Conservation (phyloP, 2,329 filamentous ascomycete species). For the Stylonectria norvegica region DNA sequence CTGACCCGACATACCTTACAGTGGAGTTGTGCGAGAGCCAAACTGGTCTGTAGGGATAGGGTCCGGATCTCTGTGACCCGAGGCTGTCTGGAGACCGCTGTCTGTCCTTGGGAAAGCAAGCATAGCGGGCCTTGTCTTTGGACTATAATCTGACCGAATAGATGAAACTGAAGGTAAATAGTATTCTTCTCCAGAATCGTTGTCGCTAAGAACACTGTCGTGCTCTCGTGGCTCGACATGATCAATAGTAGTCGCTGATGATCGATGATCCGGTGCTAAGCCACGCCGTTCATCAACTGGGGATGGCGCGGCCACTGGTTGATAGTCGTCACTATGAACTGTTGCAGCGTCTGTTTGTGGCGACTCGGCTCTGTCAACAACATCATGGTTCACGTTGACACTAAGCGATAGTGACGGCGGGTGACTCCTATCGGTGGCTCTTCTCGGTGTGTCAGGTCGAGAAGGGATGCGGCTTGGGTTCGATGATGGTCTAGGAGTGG, state of each 20-base stretch:
- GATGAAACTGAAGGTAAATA: slow-evolving; percentile 21
- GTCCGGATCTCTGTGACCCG: not conserved
- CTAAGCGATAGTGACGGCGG: too few relatives aligned
- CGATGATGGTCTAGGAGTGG: not conserved
- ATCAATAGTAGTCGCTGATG: not conserved
- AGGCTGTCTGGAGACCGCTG: not conserved
- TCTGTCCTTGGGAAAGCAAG: slow-evolving; percentile 2
- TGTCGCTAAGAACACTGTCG: slow-evolving; percentile 2
- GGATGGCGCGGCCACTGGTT: slow-evolving; percentile 10
- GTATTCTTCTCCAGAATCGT: slow-evolving; percentile 7
- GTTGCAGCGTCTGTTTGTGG: slow-evolving; percentile 32
- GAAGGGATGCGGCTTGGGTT: not conserved
- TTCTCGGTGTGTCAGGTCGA: not conserved
- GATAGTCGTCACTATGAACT: slow-evolving; percentile 37
- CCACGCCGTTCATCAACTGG: not conserved
- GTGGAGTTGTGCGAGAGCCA: not conserved
- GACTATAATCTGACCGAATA: slow-evolving; percentile 8
- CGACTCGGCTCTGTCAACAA: slow-evolving; percentile 15
- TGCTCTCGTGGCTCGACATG: not conserved
- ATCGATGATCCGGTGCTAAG: not conserved
- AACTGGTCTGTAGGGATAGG: not conserved
- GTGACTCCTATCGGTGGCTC: not conserved
- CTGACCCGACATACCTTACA: slow-evolving; percentile 1
- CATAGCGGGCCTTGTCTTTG: slow-evolving; percentile 2
- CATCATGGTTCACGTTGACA: too few relatives aligned